Base-by-base conservation (phyloP, 805 yeast genomes). In the Millerozyma miso region DNA sequence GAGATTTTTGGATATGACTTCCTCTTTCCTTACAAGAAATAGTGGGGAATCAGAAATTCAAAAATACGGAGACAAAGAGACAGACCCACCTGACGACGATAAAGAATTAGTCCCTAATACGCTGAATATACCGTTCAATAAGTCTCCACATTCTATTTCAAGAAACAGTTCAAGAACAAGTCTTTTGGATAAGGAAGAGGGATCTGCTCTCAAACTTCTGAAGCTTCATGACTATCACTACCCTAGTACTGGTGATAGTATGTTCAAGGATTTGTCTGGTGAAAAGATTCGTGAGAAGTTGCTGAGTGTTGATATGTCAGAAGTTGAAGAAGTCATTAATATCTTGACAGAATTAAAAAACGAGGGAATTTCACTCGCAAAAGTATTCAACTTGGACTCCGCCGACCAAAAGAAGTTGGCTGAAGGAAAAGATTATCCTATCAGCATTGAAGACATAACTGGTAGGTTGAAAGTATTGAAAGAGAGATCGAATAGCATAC, bases 151-250 rank as follows among this genome's bases (percentile, higher is more conserved):
- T 10, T 20, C 49, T 14, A 44, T 58, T 17, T 54, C 61, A 2
- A 46, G 65, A 19, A 52, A 59, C 3, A 49, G 57, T 13, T 64
- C 70, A 4, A 56, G 58, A 33, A 60, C 67, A 4, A 66, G 59
- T 42, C 55, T 71, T 37, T 51, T 69, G 41, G 67, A 70, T 42
- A 60, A 61, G 42, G 67, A 68, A 44, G 76, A 72, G 54, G 77
- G 76, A 4, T 62, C 69, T 12, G 59, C 63, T 5, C 56, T 69
- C 59, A 71, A 63, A 51, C 51, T 69, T 33, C 54, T 57, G 51
- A 59, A 55, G 44, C 52, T 65, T 19, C 56, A 53, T 19, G 59
- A 57, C 36, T 60, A 39, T 38, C 56, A 51, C 35, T 2, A 31
- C 41, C 29, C 39, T 12, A 14, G 23, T 19, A 41, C 43, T 14